Conservation (phyloP, 179 eudicot genomes). For the Patellifolia procumbens region DNA sequence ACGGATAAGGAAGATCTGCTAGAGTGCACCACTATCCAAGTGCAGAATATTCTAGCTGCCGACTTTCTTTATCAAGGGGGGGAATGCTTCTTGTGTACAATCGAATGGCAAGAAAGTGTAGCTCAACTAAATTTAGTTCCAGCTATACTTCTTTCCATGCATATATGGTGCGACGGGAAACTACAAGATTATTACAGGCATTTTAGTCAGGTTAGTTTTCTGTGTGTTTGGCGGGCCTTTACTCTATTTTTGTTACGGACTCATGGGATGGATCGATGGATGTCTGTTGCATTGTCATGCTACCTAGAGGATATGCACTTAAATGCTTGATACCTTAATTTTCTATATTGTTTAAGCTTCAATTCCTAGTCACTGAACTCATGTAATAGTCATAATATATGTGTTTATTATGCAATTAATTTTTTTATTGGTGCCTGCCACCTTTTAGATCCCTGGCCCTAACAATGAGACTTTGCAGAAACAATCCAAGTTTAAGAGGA, state of each 20-base stretch:
- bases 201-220: slow-evolving; percentile 65
- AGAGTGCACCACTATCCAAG: slow-evolving; percentile 53
- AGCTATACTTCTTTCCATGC: slow-evolving; percentile 59
- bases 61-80: slow-evolving; percentile 44
- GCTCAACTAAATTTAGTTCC: slow-evolving; percentile 52
- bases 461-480: slow-evolving; percentile 49
- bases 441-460: slow-evolving; percentile 14
- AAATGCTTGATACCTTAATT: neutral
- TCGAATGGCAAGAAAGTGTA: slow-evolving; percentile 44
- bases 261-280: slow-evolving; percentile 21
- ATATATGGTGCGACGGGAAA: slow-evolving; percentile 67
- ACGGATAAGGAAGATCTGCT: slow-evolving; percentile 64
- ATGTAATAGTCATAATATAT: neutral
- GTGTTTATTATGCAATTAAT: neutral
- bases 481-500: slow-evolving; percentile 53
- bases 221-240: neutral
- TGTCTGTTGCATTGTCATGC: neutral
- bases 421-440: neutral
- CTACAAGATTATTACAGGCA: slow-evolving; percentile 78
- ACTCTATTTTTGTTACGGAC: neutral
- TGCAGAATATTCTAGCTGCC: slow-evolving; percentile 52
- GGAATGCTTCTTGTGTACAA: slow-evolving; percentile 44
- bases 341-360: neutral
- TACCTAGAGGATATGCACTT: neutral
- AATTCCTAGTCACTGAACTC: neutral